Evolutionary conservation across 129 eudicot species (phyloP).

Genomic region (Silybum marianum): DNA sequence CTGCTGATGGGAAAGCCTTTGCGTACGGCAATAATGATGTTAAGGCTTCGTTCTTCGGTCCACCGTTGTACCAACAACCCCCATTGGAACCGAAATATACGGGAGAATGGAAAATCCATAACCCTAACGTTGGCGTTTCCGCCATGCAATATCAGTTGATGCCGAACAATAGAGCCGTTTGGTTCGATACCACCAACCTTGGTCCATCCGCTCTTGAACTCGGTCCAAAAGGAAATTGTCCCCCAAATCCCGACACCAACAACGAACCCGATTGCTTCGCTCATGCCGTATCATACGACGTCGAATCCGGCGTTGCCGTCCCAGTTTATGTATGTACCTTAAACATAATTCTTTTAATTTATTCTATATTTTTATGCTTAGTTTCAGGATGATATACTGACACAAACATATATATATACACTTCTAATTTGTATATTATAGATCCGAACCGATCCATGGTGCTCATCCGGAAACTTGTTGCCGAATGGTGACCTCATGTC

Average conservation of each 20-base stretch:
- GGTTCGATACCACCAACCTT: conserved; percentile 59
- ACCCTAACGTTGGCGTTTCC: conserved; percentile 48
- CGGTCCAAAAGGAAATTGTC: conserved; percentile 42
- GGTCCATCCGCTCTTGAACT: conserved; percentile 44
- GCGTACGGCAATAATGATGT: background rate
- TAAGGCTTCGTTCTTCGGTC: background rate
- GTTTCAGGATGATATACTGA: background rate
- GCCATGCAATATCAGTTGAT: conserved; percentile 76
- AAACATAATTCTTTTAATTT: background rate
- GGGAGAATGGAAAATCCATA: conserved; percentile 46
- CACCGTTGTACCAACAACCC: conserved; percentile 9
- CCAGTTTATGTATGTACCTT: conserved; percentile 40
- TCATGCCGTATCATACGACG: conserved; percentile 62
- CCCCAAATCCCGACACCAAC: conserved; percentile 23
- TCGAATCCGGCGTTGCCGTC: conserved; percentile 32
- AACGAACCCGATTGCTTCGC: conserved; percentile 56
- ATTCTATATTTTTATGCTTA: no score
- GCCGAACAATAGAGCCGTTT: conserved; percentile 60
- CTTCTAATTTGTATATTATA: conserved; percentile 6
- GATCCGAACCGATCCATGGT: conserved; percentile 76
- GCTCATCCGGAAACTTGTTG: conserved; percentile 72
- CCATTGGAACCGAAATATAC: conserved; percentile 15
- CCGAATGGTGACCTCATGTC: conserved; percentile 56
- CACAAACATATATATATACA: background rate
- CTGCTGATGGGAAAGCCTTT: background rate